These are phyloP conservation scores for Prunus dulcis DNA, from an alignment of 306 rosid genomes.

Conservation along the genomic window DNA sequence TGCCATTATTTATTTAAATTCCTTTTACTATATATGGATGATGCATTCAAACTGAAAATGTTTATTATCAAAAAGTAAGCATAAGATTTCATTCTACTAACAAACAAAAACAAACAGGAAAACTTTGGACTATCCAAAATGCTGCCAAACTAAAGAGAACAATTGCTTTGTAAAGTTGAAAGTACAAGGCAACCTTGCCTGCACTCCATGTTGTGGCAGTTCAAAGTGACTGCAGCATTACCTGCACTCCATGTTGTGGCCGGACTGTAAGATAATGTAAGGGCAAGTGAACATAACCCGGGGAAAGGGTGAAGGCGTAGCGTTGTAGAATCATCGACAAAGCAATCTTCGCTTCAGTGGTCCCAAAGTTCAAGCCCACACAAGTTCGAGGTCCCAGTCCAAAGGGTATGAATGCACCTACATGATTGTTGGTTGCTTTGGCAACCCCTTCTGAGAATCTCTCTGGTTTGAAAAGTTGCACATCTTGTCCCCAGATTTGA, in stretches of 20 bases:
- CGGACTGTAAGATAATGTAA: slow-evolving; percentile 11
- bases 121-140: too few species aligned
- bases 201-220: too few species aligned
- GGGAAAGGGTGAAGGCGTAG: slow-evolving; percentile 24
- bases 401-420: slow-evolving; percentile 25
- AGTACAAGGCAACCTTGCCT: too few species aligned
- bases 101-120: too few species aligned
- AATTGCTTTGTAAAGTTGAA: too few species aligned
- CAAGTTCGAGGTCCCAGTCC: slow-evolving; percentile 32
- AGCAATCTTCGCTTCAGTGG: slow-evolving; percentile 22
- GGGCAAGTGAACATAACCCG: slow-evolving; percentile 27
- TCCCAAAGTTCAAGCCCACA: slow-evolving; percentile 28
- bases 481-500: slow-evolving; percentile 31
- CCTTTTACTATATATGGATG: too few species aligned
- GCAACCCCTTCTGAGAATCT: slow-evolving; percentile 26
- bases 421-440: slow-evolving; percentile 27
- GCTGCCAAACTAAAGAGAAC: too few species aligned
- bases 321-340: slow-evolving; percentile 31
- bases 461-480: slow-evolving; percentile 30
- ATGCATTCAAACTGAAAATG: too few species aligned
- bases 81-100: too few species aligned
- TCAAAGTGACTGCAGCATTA: slow-evolving; percentile 7
- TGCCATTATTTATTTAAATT: too few species aligned
- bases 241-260: slow-evolving; percentile 29
- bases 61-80: too few species aligned